Conservation (phyloP, 2,329 filamentous ascomycete genomes). For the Scedosporium aurantiacum region DNA sequence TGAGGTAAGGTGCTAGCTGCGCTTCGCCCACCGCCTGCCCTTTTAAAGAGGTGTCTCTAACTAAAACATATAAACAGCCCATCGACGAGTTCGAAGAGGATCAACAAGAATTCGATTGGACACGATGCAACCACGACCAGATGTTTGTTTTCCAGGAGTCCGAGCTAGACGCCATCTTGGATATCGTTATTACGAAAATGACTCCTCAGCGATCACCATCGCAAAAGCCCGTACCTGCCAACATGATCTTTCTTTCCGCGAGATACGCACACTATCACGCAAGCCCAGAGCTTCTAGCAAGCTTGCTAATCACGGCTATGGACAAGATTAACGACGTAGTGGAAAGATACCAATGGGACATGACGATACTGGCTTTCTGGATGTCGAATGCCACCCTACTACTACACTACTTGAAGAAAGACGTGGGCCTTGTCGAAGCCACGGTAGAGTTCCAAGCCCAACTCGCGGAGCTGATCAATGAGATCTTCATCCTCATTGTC, state of each 20-base stretch:
- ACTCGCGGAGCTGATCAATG: conserved; percentile 87
- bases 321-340: conserved; percentile 95
- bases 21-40: not conserved
- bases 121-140: conserved; percentile 85
- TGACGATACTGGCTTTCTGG: conserved; percentile 99
- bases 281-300: conserved; percentile 69
- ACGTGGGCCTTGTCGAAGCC: conserved; percentile 65
- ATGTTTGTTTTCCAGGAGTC: conserved; percentile 99
- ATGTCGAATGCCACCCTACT: conserved; percentile 92
- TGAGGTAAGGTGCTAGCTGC: conserved; percentile 48
- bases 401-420: conserved; percentile 96
- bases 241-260: conserved; percentile 91
- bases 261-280: conserved; percentile 96
- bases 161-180: conserved; percentile 81
- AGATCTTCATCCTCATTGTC: conserved; percentile 97
- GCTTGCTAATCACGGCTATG: conserved; percentile 75
- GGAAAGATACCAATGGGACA: conserved; percentile 95
- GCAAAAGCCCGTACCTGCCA: conserved; percentile 96
- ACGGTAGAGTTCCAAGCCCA: conserved; percentile 88
- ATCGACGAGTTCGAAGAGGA: conserved; percentile 79
- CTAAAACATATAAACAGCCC: conserved; percentile 32
- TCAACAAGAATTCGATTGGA: conserved; percentile 91
- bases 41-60: not conserved
- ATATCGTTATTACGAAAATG: conserved; percentile 97
- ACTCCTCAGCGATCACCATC: conserved; percentile 87